Base-by-base conservation (phyloP, 129 eudicot genomes). In the Heracleum sosnowskyi region DNA sequence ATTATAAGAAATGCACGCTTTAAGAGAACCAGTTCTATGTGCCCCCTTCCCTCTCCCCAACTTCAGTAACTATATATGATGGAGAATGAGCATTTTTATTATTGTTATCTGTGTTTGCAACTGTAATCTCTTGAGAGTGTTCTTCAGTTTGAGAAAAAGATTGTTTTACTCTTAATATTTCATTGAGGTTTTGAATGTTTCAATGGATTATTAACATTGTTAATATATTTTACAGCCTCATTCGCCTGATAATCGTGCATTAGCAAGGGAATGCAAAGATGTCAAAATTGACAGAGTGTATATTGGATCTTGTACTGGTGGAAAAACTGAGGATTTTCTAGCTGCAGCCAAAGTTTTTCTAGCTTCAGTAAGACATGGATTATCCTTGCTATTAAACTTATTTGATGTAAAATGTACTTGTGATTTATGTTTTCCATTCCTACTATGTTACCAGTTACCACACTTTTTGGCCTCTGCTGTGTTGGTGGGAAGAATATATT, bases 271-370 rank as follows among this genome's bases (percentile, higher is more conserved):
- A 80, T 96, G 99, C 87, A 92, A 92, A 84, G 95, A 96, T 81
- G 97, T 92, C 73, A 96, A 92, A 83, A 92, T 92, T 63, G 99
- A 96, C 84, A 89, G 99, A 86, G 99, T 92, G 28, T 96, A 96
- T 75, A 96, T 96, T 82, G 99, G 99, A 69, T 96, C 99, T 53
- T 96, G 99, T 85, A 92, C 99, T 41, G 99, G 99, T 76, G 99
- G 99, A 47, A 96, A 96, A 87, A 96, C 93, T 3, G 99, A 96
- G 66, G 97, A 96, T 84, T 96, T 96, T 55, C 68, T 96, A 68
- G 99, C 99, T 39, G 97, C 93, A 74, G 99, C 99, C 71, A 92
- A 80, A 92, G 97, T 96, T 77, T 81, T 96, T n/a, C 85, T 90
- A 71, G 97, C 99, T 81, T 87, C 97, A 10, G 97, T 96, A 86